Percentiles rank a stretch among this genome's conserved stretches.
These are phyloP conservation scores for Lablab purpureus DNA, from an alignment of 306 rosid genomes.

Conservation along the genomic window DNA sequence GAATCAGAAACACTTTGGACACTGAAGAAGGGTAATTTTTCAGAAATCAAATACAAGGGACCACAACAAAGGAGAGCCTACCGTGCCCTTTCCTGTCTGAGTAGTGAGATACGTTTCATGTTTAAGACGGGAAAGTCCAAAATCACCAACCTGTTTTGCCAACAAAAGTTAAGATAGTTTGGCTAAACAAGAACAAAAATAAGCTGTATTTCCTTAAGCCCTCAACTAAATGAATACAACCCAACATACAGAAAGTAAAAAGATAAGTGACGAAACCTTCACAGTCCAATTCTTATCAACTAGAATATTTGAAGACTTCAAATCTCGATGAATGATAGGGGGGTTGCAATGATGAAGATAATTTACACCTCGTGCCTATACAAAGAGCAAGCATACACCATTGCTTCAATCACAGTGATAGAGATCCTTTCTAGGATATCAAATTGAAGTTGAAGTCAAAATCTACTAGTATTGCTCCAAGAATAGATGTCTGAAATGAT, in stretches of 20 bases:
- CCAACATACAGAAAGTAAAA: slow-evolving; percentile 26
- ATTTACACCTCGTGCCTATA: slow-evolving; percentile 93
- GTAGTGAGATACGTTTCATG: slow-evolving; percentile 56
- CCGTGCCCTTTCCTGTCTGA: slow-evolving; percentile 59
- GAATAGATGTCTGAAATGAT: slow-evolving; percentile 32
- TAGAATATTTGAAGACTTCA: slow-evolving; percentile 92
- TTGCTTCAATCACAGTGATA: slow-evolving; percentile 37
- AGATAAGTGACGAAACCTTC: slow-evolving; percentile 62
- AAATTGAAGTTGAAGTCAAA: slow-evolving; percentile 21
- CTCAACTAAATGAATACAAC: slow-evolving; percentile 8
- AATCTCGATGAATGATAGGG: slow-evolving; percentile 95
- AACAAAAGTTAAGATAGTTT: slow-evolving; percentile 27
- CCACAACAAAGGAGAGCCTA: slow-evolving; percentile 35
- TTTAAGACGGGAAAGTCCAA: slow-evolving; percentile 61
- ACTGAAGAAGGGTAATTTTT: slow-evolving; percentile 8
- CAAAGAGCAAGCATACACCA: slow-evolving; percentile 46
- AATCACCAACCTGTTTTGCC: slow-evolving; percentile 58
- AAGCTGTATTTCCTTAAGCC: slow-evolving; percentile 8
- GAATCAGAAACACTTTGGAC: slow-evolving; percentile 42
- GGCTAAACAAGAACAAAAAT: slow-evolving; percentile 12
- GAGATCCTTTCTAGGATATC: slow-evolving; percentile 36
- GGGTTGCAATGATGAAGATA: slow-evolving; percentile 96
- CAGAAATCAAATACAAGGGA: slow-evolving; percentile 39
- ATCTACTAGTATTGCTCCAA: slow-evolving; percentile 20
- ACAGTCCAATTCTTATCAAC: slow-evolving; percentile 96